Conservation (phyloP, 1,284 basidiomycete genomes). For the Ceratobasidium sp. region DNA sequence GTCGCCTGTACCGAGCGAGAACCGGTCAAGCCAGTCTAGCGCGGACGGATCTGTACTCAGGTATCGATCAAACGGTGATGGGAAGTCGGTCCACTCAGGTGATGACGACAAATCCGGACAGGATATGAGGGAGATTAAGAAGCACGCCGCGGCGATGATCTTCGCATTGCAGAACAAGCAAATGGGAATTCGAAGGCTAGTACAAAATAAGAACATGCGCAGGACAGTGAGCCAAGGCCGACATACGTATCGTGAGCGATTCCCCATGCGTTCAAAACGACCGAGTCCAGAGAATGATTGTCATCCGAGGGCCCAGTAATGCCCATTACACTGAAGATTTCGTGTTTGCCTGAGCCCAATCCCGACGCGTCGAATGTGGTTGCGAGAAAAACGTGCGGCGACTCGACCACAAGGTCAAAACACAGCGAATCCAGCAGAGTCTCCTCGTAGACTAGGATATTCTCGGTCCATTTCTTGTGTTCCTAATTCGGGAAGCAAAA, state of each 20-base stretch:
- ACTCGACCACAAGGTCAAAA: conserved; percentile 87
- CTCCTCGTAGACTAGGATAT: conserved; percentile 82
- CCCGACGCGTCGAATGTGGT: conserved; percentile 59
- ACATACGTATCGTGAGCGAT: conserved; percentile 83
- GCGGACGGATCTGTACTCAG: conserved; percentile 30
- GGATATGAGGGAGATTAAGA: conserved; percentile 42
- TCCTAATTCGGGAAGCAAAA: conserved; percentile 57
- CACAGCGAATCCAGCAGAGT: conserved; percentile 85
- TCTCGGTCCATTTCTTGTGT: conserved; percentile 73
- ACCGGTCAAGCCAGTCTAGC: conserved; percentile 31
- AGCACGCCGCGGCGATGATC: conserved; percentile 44
- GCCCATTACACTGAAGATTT: conserved; percentile 54
- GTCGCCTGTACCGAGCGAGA: conserved; percentile 15
- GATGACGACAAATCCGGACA: conserved; percentile 31
- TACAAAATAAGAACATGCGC: conserved; percentile 64
- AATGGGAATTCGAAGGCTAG: conserved; percentile 49
- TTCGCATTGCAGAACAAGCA: conserved; percentile 42
- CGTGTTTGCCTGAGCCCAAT: conserved; percentile 47
- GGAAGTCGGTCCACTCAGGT: conserved; percentile 35
- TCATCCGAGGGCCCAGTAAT: conserved; percentile 50
- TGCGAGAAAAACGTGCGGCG: conserved; percentile 77
- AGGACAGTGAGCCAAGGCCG: conserved; percentile 14
- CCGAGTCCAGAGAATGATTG: conserved; percentile 14
- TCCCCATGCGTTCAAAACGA: conserved; percentile 73
- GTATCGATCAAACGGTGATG: conserved; percentile 37